These are phyloP conservation scores for Fraxinus angustifolia DNA, from an alignment of 305 asterid species.

Conservation along the genomic window DNA sequence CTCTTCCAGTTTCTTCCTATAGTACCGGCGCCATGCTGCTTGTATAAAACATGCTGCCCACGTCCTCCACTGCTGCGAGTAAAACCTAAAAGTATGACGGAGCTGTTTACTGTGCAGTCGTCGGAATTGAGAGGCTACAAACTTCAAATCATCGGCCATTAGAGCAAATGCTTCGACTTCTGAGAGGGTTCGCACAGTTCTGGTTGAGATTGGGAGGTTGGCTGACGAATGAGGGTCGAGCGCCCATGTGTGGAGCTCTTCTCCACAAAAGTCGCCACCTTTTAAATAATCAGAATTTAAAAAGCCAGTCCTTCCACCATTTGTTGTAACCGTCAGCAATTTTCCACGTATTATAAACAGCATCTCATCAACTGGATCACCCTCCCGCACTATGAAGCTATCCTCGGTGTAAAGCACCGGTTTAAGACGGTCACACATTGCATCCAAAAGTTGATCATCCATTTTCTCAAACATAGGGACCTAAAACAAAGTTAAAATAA, in stretches of 20 bases:
- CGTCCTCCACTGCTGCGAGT: conserved; percentile 6
- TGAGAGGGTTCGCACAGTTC: background rate
- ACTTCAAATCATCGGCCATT: background rate
- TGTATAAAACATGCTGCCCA: conserved; percentile 53
- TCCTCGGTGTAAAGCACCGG: background rate
- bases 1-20: conserved; percentile 44
- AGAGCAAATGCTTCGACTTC: background rate
- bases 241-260: background rate
- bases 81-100: background rate
- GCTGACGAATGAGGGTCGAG: background rate
- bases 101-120: background rate
- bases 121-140: background rate
- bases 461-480: background rate
- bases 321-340: background rate
- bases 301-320: background rate
- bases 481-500: background rate
- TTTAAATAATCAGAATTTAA: background rate
- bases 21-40: conserved; percentile 43
- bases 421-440: background rate
- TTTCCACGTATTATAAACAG: background rate
- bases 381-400: background rate
- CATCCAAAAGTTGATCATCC: background rate
- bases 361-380: background rate
- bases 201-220: background rate
- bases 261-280: background rate